Evolutionary conservation across 2,329 filamentous ascomycete genomes (phyloP), one percentile per base, ranked within the genome.

Genomic region (Dothistroma pini): DNA sequence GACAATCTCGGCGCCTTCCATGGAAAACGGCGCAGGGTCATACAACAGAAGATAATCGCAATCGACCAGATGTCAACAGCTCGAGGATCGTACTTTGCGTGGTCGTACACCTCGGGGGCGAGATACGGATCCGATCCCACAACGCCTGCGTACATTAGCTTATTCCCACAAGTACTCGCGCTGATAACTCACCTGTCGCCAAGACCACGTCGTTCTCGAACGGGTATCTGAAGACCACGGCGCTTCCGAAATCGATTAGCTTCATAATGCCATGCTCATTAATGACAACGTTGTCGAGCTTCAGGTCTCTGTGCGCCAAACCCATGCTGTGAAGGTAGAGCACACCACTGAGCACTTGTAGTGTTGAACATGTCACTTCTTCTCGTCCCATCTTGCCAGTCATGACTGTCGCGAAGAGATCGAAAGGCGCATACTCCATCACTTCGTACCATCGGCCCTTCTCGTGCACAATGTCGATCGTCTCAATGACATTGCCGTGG

Each of bases 241-340:
- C 93, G 78, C 93, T 97, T 29, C 95, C 95, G 77, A 99, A 99
- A 75, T 99, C 95, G 71, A 99, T 99, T 66, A 99, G 90, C 77
- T 99, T 99, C 92, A 99, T 96, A 70, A 99, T 97, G 1, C 95
- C 95, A 71, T 89, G 86, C 72, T 96, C 90, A 72, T 93, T 97
- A 62, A 99, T 93, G 31, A 99, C 95, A 21, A 99, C 95, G 69
- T 99, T 99, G 78, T 99, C 95, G 69, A 99, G 79, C 78, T 99
- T 99, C 70, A 99, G 74, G 80, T 99, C 95, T 50, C 95, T 87
- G 77, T 99, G 95, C 11, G 95, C 93, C 56, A 99, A 80, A 2
- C 95, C 95, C 86, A 97, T 95, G 73, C 90, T 90, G 76, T 99
- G 95, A 63, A 99, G 80, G 75, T 97, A 99, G 11, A 91, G 91